Evolutionary conservation across 345 rosid species (phyloP), one percentile per base, ranked within the genome.

Genomic region (Eucalyptus erythrocorys): DNA sequence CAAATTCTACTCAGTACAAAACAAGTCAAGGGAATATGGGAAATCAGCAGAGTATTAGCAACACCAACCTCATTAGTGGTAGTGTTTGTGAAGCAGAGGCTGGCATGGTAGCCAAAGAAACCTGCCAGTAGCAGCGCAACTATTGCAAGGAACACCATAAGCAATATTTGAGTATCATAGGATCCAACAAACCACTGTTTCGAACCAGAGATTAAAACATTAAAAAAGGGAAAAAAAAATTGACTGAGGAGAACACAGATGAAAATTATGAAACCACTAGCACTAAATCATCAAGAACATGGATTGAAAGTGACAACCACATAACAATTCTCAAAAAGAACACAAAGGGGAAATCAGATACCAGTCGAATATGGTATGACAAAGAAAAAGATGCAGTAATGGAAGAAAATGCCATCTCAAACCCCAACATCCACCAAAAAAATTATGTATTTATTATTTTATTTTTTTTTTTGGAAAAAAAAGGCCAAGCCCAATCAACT

Each of bases 121-220:
- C 99, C 99, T 22, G 92, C 97, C 87, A 98, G 91, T 86, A 96
- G 91, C 89, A 97, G 97, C 51, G 98, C 94, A 64, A 98, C 95
- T 84, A 96, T 90, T 89, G 93, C 95, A 47, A 95, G 96, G 93
- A 98, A 97, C 93, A 98, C 97, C 92, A 94, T 92, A 43, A 98
- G 92, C 87, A 98, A 98, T 91, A 98, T 94, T 89, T 95, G 98
- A 45, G 96, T 95, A 93, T 97, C 96, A 92, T 96, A 94, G 48
- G 99, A 93, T 84, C 91, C 94, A 94, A 96, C 87, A 87, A 98
- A 90, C 99, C 99, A 98, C 99, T 97, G 96, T 40, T 71, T 76
- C 15, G 7, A 90, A 86, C 89, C 71, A 87, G 82, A 32, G 27
- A 84, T 59, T 42, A 86, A 17, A 90, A 81, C 13, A 66, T 3